A percentile compares a stretch with the other conserved stretches of the same genome.
phyloP scores from a whole-genome alignment of 805 yeast species.

The Spathaspora hagerdaliae region DNA sequence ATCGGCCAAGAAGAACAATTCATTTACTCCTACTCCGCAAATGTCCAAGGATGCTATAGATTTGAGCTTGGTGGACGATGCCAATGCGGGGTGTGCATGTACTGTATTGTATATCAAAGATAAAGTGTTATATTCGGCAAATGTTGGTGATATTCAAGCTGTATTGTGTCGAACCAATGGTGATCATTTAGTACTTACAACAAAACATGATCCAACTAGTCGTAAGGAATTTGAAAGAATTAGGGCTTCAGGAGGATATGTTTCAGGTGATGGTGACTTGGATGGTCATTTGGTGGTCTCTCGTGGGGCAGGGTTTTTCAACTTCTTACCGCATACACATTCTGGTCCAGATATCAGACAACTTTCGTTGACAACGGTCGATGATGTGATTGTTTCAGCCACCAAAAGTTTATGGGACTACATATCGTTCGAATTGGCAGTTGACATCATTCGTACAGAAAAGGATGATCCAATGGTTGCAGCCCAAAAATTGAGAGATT shows the following conservation, averaged over 20 bases:
- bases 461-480: conserved; percentile 83
- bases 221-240: conserved; percentile 79
- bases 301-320: conserved; percentile 88
- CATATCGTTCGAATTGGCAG: conserved; percentile 78
- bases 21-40: conserved; percentile 36
- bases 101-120: conserved; percentile 78
- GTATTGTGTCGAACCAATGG: conserved; percentile 78
- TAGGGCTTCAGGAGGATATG: conserved; percentile 87
- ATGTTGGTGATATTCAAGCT: conserved; percentile 87
- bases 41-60: conserved; percentile 34
- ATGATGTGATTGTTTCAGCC: conserved; percentile 82
- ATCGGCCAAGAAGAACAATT: conserved; percentile 40
- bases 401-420: conserved; percentile 83
- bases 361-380: conserved; percentile 57
- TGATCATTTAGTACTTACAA: conserved; percentile 67
- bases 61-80: conserved; percentile 59
- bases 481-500: conserved; percentile 89
- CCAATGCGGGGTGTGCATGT: conserved; percentile 77
- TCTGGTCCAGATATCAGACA: conserved; percentile 80
- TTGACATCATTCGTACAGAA: conserved; percentile 82
- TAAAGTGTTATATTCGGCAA: conserved; percentile 70
- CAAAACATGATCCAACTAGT: conserved; percentile 79
- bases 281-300: conserved; percentile 83
- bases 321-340: conserved; percentile 80
- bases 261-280: conserved; percentile 75